Base-by-base conservation (phyloP, 1,139 yeast genomes). In the Diutina pseudorugosa region DNA sequence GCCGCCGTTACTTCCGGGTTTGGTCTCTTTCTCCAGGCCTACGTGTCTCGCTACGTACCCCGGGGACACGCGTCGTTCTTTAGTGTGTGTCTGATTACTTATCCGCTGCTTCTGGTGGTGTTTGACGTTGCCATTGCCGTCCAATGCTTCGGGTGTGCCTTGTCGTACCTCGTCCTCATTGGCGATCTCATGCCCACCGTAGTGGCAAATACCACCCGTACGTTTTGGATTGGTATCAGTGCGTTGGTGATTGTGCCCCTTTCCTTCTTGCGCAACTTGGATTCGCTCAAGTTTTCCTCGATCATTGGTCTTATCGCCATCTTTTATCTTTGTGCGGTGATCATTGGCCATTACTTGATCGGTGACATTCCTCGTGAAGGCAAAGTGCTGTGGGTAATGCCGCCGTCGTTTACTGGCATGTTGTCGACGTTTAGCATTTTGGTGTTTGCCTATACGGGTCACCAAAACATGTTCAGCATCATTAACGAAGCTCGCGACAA, bases 31-130 rank as follows among this genome's bases (percentile, higher is more conserved):
- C 70, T 91, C 40, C 91, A 91, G 61, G 85, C 84, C n/a, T 74
- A 82, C 58, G 82, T 86, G 33, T 78, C 96, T 11, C 75, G 77
- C 58, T 83, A 79, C 60, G 82, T 85, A 1, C 82, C 86, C 14
- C 72, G 72, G 2, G 89, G 95, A 6, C 76, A 81, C 52, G 93
- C 98, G 6, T 85, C 95, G 1, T 93, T 91, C 66, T 91, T 91
- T 69, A 80, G 86, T 41, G 72, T 93, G 20, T 87, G 97, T 60
- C 79, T 83, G 53, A 77, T 87, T 53, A 86, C 97, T 0, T 90
- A 89, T 62, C 98, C 98, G 0, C 71, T 77, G n/a, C 69, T 90
- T 49, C 81, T 95, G 1, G 83, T 90, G 41, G 66, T 88, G 40
- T 91, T 91, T 68, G 98, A 91, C 47, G 36, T 57, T 30, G 61